Conservation (phyloP, 441 rosid genomes). For the Dalechampia spathulata region DNA sequence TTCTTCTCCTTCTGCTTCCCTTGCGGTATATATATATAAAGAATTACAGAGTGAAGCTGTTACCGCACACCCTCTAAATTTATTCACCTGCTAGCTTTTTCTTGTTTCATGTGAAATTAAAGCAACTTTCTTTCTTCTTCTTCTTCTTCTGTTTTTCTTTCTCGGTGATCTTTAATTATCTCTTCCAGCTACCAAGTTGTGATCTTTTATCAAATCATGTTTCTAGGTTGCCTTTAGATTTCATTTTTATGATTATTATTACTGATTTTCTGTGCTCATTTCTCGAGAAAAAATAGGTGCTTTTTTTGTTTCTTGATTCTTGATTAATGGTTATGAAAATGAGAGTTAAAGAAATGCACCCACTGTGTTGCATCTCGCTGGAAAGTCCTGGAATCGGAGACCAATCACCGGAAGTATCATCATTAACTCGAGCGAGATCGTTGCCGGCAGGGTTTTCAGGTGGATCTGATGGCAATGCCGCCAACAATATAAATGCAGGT, state of each 20-base stretch:
- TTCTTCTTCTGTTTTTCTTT: no score
- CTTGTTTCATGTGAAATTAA: no score
- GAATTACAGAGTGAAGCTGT: background rate
- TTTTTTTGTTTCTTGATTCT: background rate
- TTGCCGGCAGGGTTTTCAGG: conserved; percentile 42
- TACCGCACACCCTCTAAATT: background rate
- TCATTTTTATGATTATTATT: no score
- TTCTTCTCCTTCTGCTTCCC: background rate
- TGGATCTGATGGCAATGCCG: conserved; percentile 42
- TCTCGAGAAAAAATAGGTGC: no score
- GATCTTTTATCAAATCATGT: no score
- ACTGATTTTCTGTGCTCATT: no score
- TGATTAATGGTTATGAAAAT: conserved; percentile 33
- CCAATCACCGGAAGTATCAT: conserved; percentile 50
- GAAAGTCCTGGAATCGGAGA: conserved; percentile 55
- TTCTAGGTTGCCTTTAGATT: no score
- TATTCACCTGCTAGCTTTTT: no score
- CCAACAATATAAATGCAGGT: background rate
- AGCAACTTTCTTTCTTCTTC: no score
- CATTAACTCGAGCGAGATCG: conserved; percentile 51
- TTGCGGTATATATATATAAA: background rate
- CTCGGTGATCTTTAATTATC: no score
- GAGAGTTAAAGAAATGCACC: conserved; percentile 93
- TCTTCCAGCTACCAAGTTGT: no score
- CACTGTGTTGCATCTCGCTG: conserved; percentile 77